A percentile compares a stretch with the other conserved stretches of the same genome.
Conservation (phyloP, 1,139 yeast genomes). For the Pichia sp. region DNA sequence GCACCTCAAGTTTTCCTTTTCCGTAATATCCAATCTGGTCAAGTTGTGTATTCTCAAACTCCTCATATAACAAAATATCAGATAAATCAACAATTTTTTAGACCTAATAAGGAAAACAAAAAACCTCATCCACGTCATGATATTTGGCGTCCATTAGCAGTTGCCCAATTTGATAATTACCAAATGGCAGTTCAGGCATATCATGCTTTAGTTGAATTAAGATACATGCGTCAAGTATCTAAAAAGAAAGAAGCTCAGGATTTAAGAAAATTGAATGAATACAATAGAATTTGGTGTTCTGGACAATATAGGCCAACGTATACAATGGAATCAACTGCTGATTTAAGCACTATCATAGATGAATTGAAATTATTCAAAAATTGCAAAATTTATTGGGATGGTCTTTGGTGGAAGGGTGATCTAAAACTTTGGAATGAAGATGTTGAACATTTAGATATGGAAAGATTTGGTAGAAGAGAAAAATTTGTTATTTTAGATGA, state of each 20-base stretch:
- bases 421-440: conserved; percentile 54
- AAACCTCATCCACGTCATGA: conserved; percentile 76
- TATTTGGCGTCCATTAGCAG: conserved; percentile 88
- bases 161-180: conserved; percentile 61
- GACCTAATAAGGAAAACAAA: conserved; percentile 87
- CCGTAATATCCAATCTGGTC: conserved; percentile 83
- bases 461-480: conserved; percentile 55
- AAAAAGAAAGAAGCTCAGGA: conserved; percentile 55
- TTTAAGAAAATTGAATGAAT: conserved; percentile 65
- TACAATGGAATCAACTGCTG: conserved; percentile 90
- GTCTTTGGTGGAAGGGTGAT: conserved; percentile 80
- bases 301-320: conserved; percentile 88
- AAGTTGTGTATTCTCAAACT: conserved; percentile 81
- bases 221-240: conserved; percentile 62
- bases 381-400: conserved; percentile 70
- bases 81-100: conserved; percentile 60
- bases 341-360: conserved; percentile 63
- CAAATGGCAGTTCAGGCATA: conserved; percentile 69
- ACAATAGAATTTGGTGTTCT: conserved; percentile 77
- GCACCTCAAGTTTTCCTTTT: conserved; percentile 82
- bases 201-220: conserved; percentile 65
- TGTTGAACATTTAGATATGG: conserved; percentile 54
- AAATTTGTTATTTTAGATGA: conserved; percentile 58
- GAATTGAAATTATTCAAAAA: conserved; percentile 43
- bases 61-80: conserved; percentile 63